Evolutionary conservation across 129 eudicot species (phyloP).

Genomic region (Calendula officinalis): DNA sequence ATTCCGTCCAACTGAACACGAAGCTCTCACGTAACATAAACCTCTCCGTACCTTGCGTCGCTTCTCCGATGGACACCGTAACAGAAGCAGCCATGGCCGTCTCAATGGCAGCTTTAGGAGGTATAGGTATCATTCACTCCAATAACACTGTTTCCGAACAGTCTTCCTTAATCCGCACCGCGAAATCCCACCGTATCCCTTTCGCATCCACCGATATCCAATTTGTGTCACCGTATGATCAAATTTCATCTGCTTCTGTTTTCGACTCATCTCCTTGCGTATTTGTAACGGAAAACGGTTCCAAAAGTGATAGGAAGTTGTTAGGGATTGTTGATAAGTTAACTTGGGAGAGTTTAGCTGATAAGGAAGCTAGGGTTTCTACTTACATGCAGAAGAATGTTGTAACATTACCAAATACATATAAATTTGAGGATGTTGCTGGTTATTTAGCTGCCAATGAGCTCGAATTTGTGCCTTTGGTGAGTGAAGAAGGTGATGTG

Average conservation of each 20-base stretch:
- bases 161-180: conserved; percentile 41
- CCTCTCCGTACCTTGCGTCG: conserved; percentile 74
- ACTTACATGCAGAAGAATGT: conserved; percentile 52
- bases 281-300: conserved; percentile 52
- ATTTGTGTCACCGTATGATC: conserved; percentile 48
- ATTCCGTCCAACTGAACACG: conserved; percentile 58
- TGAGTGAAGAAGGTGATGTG: conserved; percentile 51
- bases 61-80: conserved; percentile 98
- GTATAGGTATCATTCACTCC: conserved; percentile 69
- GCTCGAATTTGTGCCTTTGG: conserved; percentile 59
- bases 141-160: conserved; percentile 65
- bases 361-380: conserved; percentile 50
- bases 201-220: conserved; percentile 36
- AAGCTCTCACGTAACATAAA: conserved; percentile 62
- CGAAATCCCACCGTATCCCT: conserved; percentile 68
- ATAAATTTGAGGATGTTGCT: conserved; percentile 67
- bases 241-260: conserved; percentile 33
- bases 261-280: conserved; percentile 43
- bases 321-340: conserved; percentile 52
- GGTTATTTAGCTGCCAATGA: conserved; percentile 54
- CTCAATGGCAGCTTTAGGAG: conserved; percentile 78
- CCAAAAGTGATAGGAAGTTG: conserved; percentile 30
- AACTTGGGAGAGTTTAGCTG: conserved; percentile 42
- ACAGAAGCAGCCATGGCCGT: conserved; percentile 89
- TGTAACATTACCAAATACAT: conserved; percentile 38